Conservation (phyloP, 192 early-diverging fungal species). For the Coemansia erecta region DNA sequence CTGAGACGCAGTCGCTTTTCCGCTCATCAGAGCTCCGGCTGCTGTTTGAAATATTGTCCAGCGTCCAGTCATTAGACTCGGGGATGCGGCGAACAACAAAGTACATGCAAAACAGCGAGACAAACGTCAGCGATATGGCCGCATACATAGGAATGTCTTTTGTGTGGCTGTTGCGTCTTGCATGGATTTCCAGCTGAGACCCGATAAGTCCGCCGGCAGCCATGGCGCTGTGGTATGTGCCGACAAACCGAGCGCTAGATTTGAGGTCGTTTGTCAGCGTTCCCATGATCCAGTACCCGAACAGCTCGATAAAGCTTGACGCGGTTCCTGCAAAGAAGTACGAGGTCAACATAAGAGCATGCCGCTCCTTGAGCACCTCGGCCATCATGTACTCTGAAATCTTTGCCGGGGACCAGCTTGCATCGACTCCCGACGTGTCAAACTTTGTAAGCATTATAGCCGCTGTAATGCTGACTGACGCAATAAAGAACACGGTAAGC, state of each 20-base stretch:
- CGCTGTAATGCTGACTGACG: neutral
- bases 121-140: neutral
- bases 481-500: conserved; percentile 11
- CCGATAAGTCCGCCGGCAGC: conserved; percentile 33
- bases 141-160: conserved; percentile 13
- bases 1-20: neutral
- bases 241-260: conserved; percentile 36
- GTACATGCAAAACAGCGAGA: conserved; percentile 1
- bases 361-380: conserved; percentile 7
- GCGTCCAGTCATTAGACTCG: conserved; percentile 6
- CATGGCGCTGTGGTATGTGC: conserved; percentile 38
- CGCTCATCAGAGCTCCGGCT: neutral
- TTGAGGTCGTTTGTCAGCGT: conserved; percentile 46
- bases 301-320: conserved; percentile 41
- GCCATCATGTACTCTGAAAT: conserved; percentile 15
- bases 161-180: too few species aligned
- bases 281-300: conserved; percentile 47
- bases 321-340: conserved; percentile 41
- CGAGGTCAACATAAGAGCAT: conserved; percentile 7
- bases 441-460: neutral
- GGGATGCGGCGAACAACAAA: conserved; percentile 11
- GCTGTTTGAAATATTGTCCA: neutral
- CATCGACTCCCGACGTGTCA: conserved; percentile 11
- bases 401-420: conserved; percentile 3
- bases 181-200: conserved; percentile 15